Evolutionary conservation across 495 filamentous ascomycete species (phyloP).

Genomic region (Podospora tetraspora): DNA sequence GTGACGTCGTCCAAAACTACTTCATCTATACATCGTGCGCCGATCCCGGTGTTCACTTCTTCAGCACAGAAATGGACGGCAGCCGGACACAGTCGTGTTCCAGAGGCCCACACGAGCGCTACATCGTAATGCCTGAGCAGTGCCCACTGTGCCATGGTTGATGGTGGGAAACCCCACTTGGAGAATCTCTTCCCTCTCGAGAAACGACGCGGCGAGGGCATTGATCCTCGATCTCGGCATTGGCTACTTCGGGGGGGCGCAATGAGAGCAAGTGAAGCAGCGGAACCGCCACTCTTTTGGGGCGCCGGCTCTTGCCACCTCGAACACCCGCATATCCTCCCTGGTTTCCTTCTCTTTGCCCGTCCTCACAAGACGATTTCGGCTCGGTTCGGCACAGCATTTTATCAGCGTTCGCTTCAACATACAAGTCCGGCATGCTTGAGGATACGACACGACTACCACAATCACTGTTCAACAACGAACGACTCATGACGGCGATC

Average conservation of each 20-base stretch:
- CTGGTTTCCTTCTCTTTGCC: neutral
- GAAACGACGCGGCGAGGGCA: neutral
- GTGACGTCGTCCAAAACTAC: slow-evolving; percentile 71
- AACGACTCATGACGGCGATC: neutral
- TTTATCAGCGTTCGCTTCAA: neutral
- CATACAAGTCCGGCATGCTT: neutral
- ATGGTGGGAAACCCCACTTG: neutral
- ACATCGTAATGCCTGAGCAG: slow-evolving; percentile 62
- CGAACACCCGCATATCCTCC: neutral
- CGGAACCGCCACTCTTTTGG: neutral
- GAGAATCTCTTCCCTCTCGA: neutral
- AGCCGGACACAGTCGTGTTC: slow-evolving; percentile 54
- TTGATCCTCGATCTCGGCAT: neutral
- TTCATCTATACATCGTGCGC: slow-evolving; percentile 69
- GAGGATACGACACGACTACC: neutral
- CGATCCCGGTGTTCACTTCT: slow-evolving; percentile 63
- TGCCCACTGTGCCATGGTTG: slow-evolving; percentile 58
- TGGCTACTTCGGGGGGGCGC: neutral
- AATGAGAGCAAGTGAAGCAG: neutral
- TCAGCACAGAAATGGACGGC: slow-evolving; percentile 60
- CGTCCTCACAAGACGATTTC: neutral
- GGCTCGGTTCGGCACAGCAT: neutral
- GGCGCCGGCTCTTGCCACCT: neutral
- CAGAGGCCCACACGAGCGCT: slow-evolving; percentile 69
- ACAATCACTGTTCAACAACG: neutral